These are phyloP conservation scores for Saccharomycodes ludwigii DNA, from an alignment of 805 yeast species.

Conservation along the genomic window DNA sequence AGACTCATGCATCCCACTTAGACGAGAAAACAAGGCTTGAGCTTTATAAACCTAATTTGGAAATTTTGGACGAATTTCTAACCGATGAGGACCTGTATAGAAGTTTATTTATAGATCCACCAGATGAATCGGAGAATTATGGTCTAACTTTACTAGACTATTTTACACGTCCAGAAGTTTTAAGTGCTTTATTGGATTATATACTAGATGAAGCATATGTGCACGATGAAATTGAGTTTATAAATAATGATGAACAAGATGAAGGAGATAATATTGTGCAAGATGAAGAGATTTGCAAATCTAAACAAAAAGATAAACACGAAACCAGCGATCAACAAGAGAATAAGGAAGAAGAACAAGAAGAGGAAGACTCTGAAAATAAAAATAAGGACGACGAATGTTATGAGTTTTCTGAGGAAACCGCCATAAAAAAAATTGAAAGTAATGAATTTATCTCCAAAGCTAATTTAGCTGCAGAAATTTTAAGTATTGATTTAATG, in stretches of 20 bases:
- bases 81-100: conserved; percentile 68
- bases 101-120: conserved; percentile 36
- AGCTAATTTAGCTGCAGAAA: conserved; percentile 75
- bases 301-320: conserved; percentile 8
- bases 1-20: neutral
- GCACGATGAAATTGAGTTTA: no score
- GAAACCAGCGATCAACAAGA: conserved; percentile 8
- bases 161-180: conserved; percentile 64
- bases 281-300: conserved; percentile 3
- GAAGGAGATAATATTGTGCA: conserved; percentile 5
- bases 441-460: conserved; percentile 8
- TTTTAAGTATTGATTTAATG: conserved; percentile 88
- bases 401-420: conserved; percentile 21
- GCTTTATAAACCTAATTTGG: conserved; percentile 27
- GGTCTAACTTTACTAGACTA: conserved; percentile 55
- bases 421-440: conserved; percentile 16
- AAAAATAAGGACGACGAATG: conserved; percentile 13
- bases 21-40: neutral
- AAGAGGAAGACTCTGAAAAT: conserved; percentile 10
- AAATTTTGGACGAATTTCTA: conserved; percentile 42
- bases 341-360: conserved; percentile 6
- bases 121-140: conserved; percentile 3
- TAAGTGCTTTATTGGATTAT: conserved; percentile 55
- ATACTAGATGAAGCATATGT: conserved; percentile 32
- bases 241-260: conserved; percentile 5